These are phyloP conservation scores for Coniferiporia weirii DNA, from an alignment of 1,284 basidiomycete genomes.

Conservation along the genomic window DNA sequence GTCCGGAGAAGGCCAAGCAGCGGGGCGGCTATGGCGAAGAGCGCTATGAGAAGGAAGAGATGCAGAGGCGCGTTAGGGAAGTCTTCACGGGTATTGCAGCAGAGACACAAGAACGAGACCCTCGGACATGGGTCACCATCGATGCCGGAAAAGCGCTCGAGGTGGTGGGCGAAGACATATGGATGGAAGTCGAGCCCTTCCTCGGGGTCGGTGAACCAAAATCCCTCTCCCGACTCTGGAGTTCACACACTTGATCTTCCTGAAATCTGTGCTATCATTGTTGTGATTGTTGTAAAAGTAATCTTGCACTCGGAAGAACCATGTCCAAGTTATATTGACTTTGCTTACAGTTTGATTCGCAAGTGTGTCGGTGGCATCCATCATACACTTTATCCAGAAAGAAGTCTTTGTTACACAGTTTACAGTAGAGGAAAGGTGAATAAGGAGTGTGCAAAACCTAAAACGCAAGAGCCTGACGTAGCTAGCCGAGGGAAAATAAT, in stretches of 20 bases:
- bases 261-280: background rate
- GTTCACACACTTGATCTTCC: background rate
- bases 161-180: slow-evolving; percentile 54
- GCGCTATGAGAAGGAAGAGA: slow-evolving; percentile 77
- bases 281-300: background rate
- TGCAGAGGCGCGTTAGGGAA: slow-evolving; percentile 65
- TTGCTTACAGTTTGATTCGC: too few relatives aligned
- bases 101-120: slow-evolving; percentile 39
- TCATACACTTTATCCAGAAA: background rate
- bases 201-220: slow-evolving; percentile 24
- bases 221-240: slow-evolving; percentile 9
- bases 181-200: slow-evolving; percentile 44
- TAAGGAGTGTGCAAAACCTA: background rate
- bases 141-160: slow-evolving; percentile 58
- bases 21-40: slow-evolving; percentile 91
- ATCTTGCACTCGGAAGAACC: too few relatives aligned
- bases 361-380: too few relatives aligned
- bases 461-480: background rate
- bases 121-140: slow-evolving; percentile 53
- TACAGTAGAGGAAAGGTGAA: background rate
- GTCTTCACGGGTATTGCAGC: slow-evolving; percentile 60
- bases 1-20: slow-evolving; percentile 61
- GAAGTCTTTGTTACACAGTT: slow-evolving; percentile 1
- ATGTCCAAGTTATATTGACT: too few relatives aligned
- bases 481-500: background rate